Base-by-base conservation (phyloP, 2,329 filamentous ascomycete genomes). In the Venturia oleaginea region DNA sequence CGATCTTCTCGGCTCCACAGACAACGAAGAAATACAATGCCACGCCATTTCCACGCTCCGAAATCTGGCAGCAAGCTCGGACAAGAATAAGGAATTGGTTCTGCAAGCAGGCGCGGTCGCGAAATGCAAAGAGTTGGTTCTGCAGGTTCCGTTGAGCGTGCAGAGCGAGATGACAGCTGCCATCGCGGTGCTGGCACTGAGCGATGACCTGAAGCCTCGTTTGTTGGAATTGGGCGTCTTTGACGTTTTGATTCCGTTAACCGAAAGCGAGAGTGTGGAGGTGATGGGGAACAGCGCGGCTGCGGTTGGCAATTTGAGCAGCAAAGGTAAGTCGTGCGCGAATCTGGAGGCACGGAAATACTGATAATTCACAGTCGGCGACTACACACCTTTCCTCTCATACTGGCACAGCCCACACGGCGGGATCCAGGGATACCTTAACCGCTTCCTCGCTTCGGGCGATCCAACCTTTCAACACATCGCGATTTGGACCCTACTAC, bases 111-210 rank as follows among this genome's bases (percentile, higher is more conserved):
- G 94, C 30, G 94, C 94, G 1, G 94, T 99, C 46, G 92, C 97
- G 74, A 97, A 97, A 76, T 99, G 94, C 86, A 97, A 97, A 78
- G 91, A 97, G 73, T 83, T 99, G 62, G 92, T 99, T 30, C 81
- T 99, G 22, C 88, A 95, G 64, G 94, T 97, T 2, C 92, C 94
- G 0, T 83, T 97, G 60, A 93, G 90, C 46, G 94, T 99, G 2
- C 94, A 99, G 75, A 97, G 92, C 1, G 94, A 99, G 76, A 99
- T 99, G 94, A 99, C 94, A 4, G 94, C 94, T n/a, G 94, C 94
- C 1, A 97, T 99, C 76, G 94, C 94, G 43, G 94, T 99, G 17
- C 83, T 99, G 68, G 94, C 94, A 22, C 80, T 99, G 62, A 97
- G 93, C 70, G 94, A 99, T 71, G 94, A 99, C 68, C 83, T 99